Conservation (phyloP, 306 rosid species). For the Castanospermum australe region DNA sequence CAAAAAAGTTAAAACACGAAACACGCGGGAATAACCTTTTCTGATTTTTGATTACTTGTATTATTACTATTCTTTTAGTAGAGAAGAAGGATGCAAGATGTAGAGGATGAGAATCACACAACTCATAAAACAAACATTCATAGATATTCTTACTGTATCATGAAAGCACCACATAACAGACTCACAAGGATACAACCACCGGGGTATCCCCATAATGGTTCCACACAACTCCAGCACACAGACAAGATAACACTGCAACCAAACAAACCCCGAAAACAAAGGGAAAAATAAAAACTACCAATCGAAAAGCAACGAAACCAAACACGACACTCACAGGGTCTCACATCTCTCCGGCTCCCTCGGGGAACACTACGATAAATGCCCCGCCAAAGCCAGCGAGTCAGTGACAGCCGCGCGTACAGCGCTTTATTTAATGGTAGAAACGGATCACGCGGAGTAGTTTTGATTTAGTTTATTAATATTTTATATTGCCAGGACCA, state of each 20-base stretch:
- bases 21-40: neutral
- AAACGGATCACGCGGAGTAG: constrained; percentile 25
- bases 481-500: constrained; percentile 71
- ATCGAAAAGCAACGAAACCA: neutral
- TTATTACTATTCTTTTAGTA: no score
- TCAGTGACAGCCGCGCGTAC: constrained; percentile 33
- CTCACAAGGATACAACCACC: constrained; percentile 34
- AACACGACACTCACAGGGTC: neutral
- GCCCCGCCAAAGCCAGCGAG: neutral
- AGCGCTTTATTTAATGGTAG: constrained; percentile 2
- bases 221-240: constrained; percentile 29
- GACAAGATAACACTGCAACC: neutral
- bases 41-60: neutral
- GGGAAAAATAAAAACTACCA: neutral
- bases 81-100: no score
- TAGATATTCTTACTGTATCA: constrained; percentile 37
- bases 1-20: neutral
- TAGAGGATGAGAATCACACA: neutral
- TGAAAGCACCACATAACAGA: constrained; percentile 24
- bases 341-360: constrained; percentile 34
- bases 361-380: neutral
- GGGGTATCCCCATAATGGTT: constrained; percentile 27
- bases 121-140: neutral
- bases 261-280: neutral
- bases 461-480: no score